Conservation (phyloP, 2,329 filamentous ascomycete species). For the Colletotrichum sp. region DNA sequence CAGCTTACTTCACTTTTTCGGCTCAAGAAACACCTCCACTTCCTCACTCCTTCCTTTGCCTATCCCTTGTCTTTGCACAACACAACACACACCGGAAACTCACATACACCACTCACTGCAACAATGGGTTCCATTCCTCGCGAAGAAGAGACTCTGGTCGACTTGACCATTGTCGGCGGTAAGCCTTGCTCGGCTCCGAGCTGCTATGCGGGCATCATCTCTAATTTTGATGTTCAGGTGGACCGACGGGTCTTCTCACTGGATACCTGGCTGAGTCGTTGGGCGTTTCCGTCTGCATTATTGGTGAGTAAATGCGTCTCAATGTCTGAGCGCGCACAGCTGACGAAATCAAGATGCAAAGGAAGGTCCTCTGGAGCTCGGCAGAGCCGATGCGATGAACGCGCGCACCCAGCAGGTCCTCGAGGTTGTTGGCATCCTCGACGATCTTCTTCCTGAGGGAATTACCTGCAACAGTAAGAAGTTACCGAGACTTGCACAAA, state of each 20-base stretch:
- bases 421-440: conserved; percentile 47
- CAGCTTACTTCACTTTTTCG: background rate
- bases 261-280: conserved; percentile 47
- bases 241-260: conserved; percentile 51
- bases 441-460: conserved; percentile 44
- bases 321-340: background rate
- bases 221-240: conserved; percentile 31
- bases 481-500: background rate
- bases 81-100: background rate
- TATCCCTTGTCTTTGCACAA: background rate
- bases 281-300: conserved; percentile 43
- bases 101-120: background rate
- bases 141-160: conserved; percentile 26
- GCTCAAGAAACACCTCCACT: background rate
- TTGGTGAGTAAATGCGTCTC: conserved; percentile 32
- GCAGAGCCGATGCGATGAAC: conserved; percentile 53
- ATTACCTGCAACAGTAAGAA: conserved; percentile 55
- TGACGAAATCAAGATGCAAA: conserved; percentile 39
- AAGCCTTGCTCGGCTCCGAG: conserved; percentile 7
- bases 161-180: conserved; percentile 44
- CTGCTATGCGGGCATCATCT: conserved; percentile 1
- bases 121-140: conserved; percentile 19
- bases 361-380: conserved; percentile 40
- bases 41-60: background rate
- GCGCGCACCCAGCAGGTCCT: conserved; percentile 54